Conservation (phyloP, 305 asterid genomes). For the Fraxinus velutina region DNA sequence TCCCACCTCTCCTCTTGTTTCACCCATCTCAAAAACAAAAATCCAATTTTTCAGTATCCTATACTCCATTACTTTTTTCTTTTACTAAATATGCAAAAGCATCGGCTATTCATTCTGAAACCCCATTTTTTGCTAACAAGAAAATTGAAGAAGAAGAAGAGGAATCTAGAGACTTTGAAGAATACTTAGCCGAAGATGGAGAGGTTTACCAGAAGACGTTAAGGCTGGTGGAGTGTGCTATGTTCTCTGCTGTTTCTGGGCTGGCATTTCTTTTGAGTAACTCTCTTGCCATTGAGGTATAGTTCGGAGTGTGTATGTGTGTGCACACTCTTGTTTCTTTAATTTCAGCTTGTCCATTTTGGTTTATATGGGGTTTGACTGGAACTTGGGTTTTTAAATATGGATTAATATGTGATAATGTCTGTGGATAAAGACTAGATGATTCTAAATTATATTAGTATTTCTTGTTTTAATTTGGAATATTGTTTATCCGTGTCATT, state of each 20-base stretch:
- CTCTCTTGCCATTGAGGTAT: constrained; percentile 89
- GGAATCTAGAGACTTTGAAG: constrained; percentile 50
- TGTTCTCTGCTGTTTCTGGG: constrained; percentile 93
- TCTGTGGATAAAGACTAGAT: not conserved
- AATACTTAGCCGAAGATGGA: constrained; percentile 78
- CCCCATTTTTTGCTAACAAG: constrained; percentile 28
- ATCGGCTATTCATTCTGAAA: constrained; percentile 30
- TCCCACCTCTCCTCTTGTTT: constrained; percentile 3
- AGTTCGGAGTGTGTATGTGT: not conserved
- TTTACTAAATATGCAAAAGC: constrained; percentile 24
- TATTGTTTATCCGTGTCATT: not conserved
- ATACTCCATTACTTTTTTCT: constrained; percentile 23
- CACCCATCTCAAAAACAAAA: constrained; percentile 18
- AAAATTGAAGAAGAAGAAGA: constrained; percentile 31
- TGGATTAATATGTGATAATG: not conserved
- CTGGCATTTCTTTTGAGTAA: constrained; percentile 83
- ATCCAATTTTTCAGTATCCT: constrained; percentile 18
- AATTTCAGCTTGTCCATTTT: not conserved
- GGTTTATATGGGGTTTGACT: not conserved
- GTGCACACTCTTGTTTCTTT: not conserved
- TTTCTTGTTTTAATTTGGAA: not conserved
- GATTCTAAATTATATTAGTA: not conserved
- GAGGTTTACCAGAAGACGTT: constrained; percentile 79
- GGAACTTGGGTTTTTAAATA: not conserved
- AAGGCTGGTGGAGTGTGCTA: constrained; percentile 83